Percentiles rank a stretch among this genome's conserved stretches.
Evolutionary conservation across 2,329 filamentous ascomycete species (phyloP).

Genomic region (Chaetomiaceae sp.): DNA sequence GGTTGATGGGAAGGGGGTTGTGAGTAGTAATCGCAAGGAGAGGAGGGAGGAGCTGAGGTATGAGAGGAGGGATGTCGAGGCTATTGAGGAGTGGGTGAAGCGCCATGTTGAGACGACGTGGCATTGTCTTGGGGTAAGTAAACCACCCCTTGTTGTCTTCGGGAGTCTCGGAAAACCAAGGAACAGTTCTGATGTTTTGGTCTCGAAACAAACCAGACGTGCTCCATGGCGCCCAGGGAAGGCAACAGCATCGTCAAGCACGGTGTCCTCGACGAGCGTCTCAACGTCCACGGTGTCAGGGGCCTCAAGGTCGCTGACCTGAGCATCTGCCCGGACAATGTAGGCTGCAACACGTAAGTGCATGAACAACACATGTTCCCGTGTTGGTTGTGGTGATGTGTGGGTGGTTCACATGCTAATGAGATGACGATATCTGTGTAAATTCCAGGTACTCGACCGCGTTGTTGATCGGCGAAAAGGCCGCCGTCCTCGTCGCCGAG

Average conservation of each 20-base stretch:
- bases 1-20: conserved; percentile 34
- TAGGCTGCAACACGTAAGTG: conserved; percentile 63
- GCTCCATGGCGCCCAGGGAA: conserved; percentile 70
- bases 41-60: conserved; percentile 63
- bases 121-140: conserved; percentile 55
- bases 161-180: no score
- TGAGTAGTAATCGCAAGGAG: conserved; percentile 61
- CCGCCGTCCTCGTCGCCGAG: conserved; percentile 63
- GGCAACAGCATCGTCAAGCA: conserved; percentile 79
- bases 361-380: no score
- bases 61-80: conserved; percentile 55
- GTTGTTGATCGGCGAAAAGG: conserved; percentile 72
- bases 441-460: conserved; percentile 60
- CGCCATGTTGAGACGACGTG: conserved; percentile 72
- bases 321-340: conserved; percentile 73
- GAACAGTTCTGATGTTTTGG: no score
- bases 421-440: no score
- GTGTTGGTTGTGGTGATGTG: no score
- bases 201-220: conserved; percentile 56
- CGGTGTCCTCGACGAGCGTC: conserved; percentile 69
- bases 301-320: conserved; percentile 73
- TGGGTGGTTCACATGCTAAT: conserved; percentile 15
- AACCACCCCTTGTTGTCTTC: no score
- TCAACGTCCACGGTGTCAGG: conserved; percentile 74
- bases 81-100: conserved; percentile 65